Base-by-base conservation (phyloP, 257 asterid species). In the Cynanchum wilfordii region DNA sequence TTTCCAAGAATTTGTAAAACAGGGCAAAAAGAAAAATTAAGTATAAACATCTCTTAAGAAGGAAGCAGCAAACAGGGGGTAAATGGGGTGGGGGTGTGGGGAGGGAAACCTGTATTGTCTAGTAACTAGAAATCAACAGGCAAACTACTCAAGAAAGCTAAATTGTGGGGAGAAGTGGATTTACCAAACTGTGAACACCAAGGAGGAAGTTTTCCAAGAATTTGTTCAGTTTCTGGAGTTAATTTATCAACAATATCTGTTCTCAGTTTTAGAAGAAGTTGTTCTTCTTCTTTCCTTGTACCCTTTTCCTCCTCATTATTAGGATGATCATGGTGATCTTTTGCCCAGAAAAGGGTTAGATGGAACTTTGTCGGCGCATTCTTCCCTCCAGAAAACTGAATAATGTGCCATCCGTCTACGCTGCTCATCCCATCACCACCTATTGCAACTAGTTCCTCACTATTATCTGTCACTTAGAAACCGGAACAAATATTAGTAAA, bases 101-200 rank as follows among this genome's bases (percentile, higher is more conserved):
- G n/a, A n/a, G n/a, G n/a, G n/a, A n/a, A n/a, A n/a, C n/a, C n/a
- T n/a, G n/a, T n/a, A n/a, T n/a, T n/a, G n/a, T n/a, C n/a, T n/a
- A 17, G 58, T 19, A 54, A 54, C 38, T 33, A 33, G 38, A 87
- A 82, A 33, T 71, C 70, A 29, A 88, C 65, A 15, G 92, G 87
- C 51, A 91, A 79, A 73, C 77, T 79, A 56, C 64, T 87, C 66
- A 93, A 69, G 80, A 91, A 91, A n/a, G 97, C 88, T 70, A 91
- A 77, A 40, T 88, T 89, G 63, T 78, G 77, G 45, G 98, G 97
- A 73, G 93, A 84, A 0, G 97, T 86, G 11, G 97, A 93, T 82
- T 93, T 93, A 52, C 98, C 97, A 4, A 89, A 91, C 66, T 82
- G 88, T 68, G 97, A 87, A 76, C 96, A 93, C 98, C 98, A 91